Conservation (phyloP, 139 green algal species). For the Chlorella sp. region DNA sequence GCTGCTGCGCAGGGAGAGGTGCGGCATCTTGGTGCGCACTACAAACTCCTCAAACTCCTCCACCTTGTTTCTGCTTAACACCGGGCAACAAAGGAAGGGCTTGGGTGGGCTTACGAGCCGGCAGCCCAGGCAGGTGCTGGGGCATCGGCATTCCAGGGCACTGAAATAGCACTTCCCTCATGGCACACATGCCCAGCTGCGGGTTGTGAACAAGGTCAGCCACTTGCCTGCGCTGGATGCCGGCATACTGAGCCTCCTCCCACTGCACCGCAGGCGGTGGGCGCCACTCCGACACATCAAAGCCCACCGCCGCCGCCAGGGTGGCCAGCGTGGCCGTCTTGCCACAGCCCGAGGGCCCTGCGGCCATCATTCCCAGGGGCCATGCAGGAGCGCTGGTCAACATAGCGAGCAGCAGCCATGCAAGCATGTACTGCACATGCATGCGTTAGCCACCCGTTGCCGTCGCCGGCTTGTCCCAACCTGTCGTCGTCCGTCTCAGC, state of each 20-base stretch:
- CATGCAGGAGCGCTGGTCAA: too few species aligned
- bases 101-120: background rate
- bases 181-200: too few species aligned
- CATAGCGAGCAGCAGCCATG: too few species aligned
- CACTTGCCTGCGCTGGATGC: constrained; percentile 11
- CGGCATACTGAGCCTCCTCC: constrained; percentile 59
- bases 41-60: constrained; percentile 84
- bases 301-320: constrained; percentile 63
- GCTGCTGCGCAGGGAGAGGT: constrained; percentile 45
- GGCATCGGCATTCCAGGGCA: too few species aligned
- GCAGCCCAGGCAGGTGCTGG: too few species aligned
- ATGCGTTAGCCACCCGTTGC: too few species aligned
- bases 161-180: too few species aligned
- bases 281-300: constrained; percentile 76
- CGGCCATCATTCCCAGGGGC: too few species aligned
- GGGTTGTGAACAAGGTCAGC: too few species aligned
- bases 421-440: too few species aligned
- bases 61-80: constrained; percentile 72
- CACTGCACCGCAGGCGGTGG: constrained; percentile 70
- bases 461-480: too few species aligned
- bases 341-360: constrained; percentile 78
- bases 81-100: background rate
- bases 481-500: too few species aligned
- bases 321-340: constrained; percentile 70
- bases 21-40: constrained; percentile 66